A percentile compares a stretch with the other conserved stretches of the same genome.
Conservation (phyloP, 2,329 filamentous ascomycete genomes). For the Paracamarosporium sp. region DNA sequence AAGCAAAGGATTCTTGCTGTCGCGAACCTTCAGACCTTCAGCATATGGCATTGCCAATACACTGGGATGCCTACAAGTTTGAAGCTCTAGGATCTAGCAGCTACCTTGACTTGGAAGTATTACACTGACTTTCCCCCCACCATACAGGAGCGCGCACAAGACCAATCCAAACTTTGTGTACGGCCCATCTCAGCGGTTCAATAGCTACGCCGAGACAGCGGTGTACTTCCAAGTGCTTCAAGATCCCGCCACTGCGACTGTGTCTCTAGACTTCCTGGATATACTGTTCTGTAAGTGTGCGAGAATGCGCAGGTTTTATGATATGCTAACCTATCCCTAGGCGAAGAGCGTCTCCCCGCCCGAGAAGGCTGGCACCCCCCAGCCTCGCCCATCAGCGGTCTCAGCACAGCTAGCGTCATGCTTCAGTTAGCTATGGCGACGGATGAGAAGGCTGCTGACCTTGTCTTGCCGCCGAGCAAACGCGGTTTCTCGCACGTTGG, state of each 20-base stretch:
- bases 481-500: background rate
- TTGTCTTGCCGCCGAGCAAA: background rate
- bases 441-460: conserved; percentile 6
- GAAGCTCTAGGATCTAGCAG: too few relatives aligned
- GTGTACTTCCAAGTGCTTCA: conserved; percentile 24
- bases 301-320: background rate
- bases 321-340: background rate
- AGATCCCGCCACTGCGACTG: conserved; percentile 16
- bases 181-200: conserved; percentile 14
- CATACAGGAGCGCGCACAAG: conserved; percentile 11
- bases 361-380: background rate
- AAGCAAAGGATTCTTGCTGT: too few relatives aligned
- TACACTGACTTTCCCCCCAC: too few relatives aligned
- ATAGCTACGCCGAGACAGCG: conserved; percentile 28
- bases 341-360: background rate
- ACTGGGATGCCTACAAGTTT: too few relatives aligned
- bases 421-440: background rate
- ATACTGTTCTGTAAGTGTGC: conserved; percentile 30
- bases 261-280: conserved; percentile 25
- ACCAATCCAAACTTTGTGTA: conserved; percentile 26
- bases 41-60: too few relatives aligned
- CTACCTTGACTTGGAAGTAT: too few relatives aligned
- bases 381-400: background rate
- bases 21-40: too few relatives aligned
- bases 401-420: background rate